These are phyloP conservation scores for Ceratobasidium sp. DNA, from an alignment of 1,284 basidiomycete species.

Conservation along the genomic window DNA sequence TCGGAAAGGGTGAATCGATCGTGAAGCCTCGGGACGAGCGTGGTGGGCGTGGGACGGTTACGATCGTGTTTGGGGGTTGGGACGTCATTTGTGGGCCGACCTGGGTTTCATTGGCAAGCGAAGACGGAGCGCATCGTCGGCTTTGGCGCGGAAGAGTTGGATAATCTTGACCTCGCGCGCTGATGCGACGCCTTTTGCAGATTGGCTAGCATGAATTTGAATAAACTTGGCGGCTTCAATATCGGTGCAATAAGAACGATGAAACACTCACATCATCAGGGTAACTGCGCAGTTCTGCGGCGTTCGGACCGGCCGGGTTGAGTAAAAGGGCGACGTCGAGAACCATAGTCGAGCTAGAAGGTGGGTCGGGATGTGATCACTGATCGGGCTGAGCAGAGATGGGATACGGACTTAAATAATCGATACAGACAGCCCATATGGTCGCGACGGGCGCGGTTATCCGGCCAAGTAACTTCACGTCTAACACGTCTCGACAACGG, in stretches of 20 bases:
- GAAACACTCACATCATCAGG: constrained; percentile 29
- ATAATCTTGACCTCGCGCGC: constrained; percentile 53
- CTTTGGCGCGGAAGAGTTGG: constrained; percentile 66
- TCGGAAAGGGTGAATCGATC: constrained; percentile 19
- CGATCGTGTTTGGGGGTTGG: constrained; percentile 19
- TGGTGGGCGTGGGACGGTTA: neutral
- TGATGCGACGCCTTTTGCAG: constrained; percentile 21
- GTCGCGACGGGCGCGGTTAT: constrained; percentile 14
- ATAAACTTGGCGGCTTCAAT: constrained; percentile 5
- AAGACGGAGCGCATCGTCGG: constrained; percentile 76
- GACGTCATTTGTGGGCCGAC: constrained; percentile 1
- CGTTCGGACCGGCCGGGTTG: constrained; percentile 38
- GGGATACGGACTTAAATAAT: constrained; percentile 30
- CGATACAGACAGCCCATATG: constrained; percentile 39
- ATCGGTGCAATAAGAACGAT: neutral
- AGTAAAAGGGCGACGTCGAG: constrained; percentile 29
- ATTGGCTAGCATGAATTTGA: constrained; percentile 23
- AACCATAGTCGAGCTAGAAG: constrained; percentile 32
- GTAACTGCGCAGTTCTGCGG: constrained; percentile 26
- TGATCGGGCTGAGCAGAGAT: neutral
- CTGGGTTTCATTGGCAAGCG: constrained; percentile 19
- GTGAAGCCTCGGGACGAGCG: constrained; percentile 1
- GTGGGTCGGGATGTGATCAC: too few relatives aligned
- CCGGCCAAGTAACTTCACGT: constrained; percentile 22
- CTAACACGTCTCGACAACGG: constrained; percentile 19